Evolutionary conservation across 1,139 yeast species (phyloP), one percentile per base, ranked within the genome.

Genomic region (Suhomyces yuchorum): DNA sequence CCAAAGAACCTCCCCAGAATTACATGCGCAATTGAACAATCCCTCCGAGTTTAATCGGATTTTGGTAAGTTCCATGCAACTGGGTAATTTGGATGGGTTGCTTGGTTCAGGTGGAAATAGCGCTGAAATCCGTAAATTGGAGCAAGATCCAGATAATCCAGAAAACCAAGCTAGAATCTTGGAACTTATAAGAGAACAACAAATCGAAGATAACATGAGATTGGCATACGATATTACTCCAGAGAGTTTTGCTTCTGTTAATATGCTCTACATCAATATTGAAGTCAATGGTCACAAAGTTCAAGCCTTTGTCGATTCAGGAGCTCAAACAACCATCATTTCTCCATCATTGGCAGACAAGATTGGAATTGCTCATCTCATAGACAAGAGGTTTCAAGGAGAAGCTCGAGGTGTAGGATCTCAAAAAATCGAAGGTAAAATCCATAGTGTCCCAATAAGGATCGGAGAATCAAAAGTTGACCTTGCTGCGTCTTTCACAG

Each of bases 251-350:
- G 85, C 92, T 0, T 69, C 79, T 1, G 95, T 93, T 3, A 81
- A 81, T 37, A 91, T 95, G 97, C 75, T 93, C 44, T 92, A 85
- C 67, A 82, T 93, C 17, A 77, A 85, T 48, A 77, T 91, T 45
- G 83, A 81, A 52, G 86, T 93, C 22, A 91, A 92, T 60, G 93
- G 95, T 0, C 77, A 78, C 43, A 82, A 84, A 20, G 87, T 91
- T 8, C 89, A 89, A 63, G 98, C 98, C 0, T 89, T 93, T 71
- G 96, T 93, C 9, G 99, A 93, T 63, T 84, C 97, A 0, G 99
- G 99, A 2, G 99, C 99, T 0, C 97, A 91, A 65, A 76, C 83
- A 37, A 91, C 99, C 0, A 85, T 92, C 43, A 86, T 76, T n/a
- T 83, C 91, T 18, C 87, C 96, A 1, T 69, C 73, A 38, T 74